A percentile compares a stretch with the other conserved stretches of the same genome.
Evolutionary conservation across 2,329 filamentous ascomycete species (phyloP).

Genomic region (Fusarium bactridioides): DNA sequence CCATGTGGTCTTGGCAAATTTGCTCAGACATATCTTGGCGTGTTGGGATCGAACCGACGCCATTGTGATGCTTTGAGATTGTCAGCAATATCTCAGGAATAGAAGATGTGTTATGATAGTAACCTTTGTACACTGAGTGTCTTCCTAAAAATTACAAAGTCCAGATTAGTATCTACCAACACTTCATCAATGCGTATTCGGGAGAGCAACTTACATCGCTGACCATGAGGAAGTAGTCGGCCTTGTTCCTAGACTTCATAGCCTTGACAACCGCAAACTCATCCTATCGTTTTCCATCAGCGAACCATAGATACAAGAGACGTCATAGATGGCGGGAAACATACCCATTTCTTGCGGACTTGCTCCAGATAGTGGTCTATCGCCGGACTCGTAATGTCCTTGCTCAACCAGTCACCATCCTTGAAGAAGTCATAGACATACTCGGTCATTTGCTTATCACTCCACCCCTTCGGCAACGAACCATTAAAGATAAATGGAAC

Average conservation of each 20-base stretch:
- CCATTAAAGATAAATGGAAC: background rate
- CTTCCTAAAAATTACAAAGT: background rate
- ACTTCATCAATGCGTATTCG: rapidly evolving
- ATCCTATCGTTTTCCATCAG: background rate
- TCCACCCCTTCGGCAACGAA: background rate
- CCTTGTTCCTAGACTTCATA: background rate
- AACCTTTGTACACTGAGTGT: background rate
- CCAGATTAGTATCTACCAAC: too few species aligned
- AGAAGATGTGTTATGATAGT: rapidly evolving
- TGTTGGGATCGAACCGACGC: background rate
- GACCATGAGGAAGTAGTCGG: background rate
- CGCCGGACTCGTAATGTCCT: background rate
- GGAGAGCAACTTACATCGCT: background rate
- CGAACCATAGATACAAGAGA: background rate
- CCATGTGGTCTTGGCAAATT: background rate
- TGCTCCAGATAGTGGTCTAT: background rate
- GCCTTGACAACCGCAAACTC: background rate
- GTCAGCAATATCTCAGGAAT: rapidly evolving
- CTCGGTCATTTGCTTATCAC: background rate
- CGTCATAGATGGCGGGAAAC: rapidly evolving
- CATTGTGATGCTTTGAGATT: background rate
- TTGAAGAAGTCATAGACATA: background rate
- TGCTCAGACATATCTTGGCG: background rate
- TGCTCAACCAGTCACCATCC: background rate
- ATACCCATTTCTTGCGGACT: background rate